Conservation (phyloP, 441 rosid species). For the Erodium trifolium region DNA sequence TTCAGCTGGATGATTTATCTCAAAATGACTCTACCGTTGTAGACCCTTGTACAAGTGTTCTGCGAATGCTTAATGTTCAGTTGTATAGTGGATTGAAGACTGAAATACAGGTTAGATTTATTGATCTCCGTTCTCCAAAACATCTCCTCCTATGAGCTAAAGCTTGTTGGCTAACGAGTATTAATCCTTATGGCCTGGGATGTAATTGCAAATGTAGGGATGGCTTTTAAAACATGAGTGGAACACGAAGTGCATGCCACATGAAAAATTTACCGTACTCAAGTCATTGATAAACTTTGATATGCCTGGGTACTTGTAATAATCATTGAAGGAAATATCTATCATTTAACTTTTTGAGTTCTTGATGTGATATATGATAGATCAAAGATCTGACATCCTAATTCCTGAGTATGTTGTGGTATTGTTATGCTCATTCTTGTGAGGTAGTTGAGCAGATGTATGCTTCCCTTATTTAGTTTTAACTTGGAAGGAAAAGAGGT, state of each 20-base stretch:
- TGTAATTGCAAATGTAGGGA: no score
- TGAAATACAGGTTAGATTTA: slow-evolving; percentile 63
- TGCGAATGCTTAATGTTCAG: slow-evolving; percentile 53
- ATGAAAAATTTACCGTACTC: no score
- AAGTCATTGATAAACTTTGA: not conserved
- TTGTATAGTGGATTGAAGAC: slow-evolving; percentile 39
- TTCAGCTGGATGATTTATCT: slow-evolving; percentile 54
- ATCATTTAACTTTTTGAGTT: not conserved
- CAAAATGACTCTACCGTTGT: slow-evolving; percentile 45
- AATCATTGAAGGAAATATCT: not conserved
- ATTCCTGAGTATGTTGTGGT: no score
- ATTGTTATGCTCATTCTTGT: not conserved
- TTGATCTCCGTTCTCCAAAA: slow-evolving; percentile 4
- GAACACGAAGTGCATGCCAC: no score
- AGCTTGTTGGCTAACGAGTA: not conserved
- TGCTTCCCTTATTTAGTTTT: not conserved
- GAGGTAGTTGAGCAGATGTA: not conserved
- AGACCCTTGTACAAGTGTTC: slow-evolving; percentile 59
- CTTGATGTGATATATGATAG: not conserved
- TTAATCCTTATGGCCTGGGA: no score
- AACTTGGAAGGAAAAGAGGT: not conserved
- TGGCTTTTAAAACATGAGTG: no score
- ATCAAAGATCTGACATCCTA: not conserved
- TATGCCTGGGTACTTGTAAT: not conserved
- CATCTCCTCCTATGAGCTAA: not conserved